phyloP scores from a whole-genome alignment of 1,284 basidiomycete genomes.

The Boletus smithii region DNA sequence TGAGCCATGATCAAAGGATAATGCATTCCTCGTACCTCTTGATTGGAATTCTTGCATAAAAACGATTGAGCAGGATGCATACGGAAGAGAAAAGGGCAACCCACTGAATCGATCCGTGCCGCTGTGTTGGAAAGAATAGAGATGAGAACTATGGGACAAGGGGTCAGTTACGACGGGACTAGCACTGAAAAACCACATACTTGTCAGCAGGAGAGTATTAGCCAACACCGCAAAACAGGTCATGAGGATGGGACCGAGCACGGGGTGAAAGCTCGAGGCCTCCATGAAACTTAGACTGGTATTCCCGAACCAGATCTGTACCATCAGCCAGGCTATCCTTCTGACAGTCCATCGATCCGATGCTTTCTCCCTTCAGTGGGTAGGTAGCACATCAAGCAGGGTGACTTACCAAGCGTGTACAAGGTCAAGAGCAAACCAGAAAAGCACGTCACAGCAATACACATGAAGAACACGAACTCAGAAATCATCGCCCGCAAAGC shows the following conservation, averaged over 20 bases:
- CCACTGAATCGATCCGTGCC: conserved; percentile 70
- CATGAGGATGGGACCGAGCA: conserved; percentile 85
- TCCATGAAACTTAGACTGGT: conserved; percentile 66
- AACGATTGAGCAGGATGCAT: conserved; percentile 5
- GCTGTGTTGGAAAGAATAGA: conserved; percentile 86
- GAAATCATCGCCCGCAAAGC: conserved; percentile 72
- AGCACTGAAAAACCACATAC: conserved; percentile 40
- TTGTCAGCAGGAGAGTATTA: conserved; percentile 77
- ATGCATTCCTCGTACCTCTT: conserved; percentile 54
- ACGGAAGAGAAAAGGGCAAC: conserved; percentile 28
- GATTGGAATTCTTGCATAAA: conserved; percentile 63
- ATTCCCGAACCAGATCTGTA: conserved; percentile 83
- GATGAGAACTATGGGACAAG: conserved; percentile 58
- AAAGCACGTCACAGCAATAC: conserved; percentile 79
- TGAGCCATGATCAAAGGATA: conserved; percentile 9
- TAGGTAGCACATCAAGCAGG: background rate
- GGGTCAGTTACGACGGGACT: background rate
- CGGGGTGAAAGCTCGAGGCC: conserved; percentile 76
- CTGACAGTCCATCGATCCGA: conserved; percentile 62
- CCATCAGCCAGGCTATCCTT: conserved; percentile 76
- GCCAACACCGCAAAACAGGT: conserved; percentile 79
- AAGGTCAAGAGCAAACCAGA: conserved; percentile 84
- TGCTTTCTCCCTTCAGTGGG: conserved; percentile 31
- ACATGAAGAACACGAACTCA: conserved; percentile 83
- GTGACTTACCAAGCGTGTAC: conserved; percentile 62